These are phyloP conservation scores for Peronosclerospora sorghi DNA, from an alignment of 352 stramenopile species.

Conservation along the genomic window DNA sequence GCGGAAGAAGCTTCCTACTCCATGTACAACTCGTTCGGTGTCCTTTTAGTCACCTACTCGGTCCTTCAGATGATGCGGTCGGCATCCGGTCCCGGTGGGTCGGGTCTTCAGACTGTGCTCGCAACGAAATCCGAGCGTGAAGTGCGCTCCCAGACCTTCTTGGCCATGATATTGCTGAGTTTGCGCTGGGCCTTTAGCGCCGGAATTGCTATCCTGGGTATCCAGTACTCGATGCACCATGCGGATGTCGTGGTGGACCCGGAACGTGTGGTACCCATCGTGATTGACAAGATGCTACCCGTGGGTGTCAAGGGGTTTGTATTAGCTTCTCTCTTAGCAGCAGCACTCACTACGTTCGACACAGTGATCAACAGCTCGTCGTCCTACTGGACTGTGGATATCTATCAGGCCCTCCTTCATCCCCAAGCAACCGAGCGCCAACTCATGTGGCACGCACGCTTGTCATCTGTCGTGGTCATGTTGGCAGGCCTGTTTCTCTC, in stretches of 20 bases:
- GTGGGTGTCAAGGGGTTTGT: conserved; percentile 56
- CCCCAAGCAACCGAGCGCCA: conserved; percentile 40
- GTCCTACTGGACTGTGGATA: conserved; percentile 74
- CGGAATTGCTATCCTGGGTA: conserved; percentile 56
- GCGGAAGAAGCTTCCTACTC: conserved; percentile 41
- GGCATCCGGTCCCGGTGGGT: conserved; percentile 53
- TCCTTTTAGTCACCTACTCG: conserved; percentile 48
- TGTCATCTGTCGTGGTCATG: conserved; percentile 53
- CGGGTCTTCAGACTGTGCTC: conserved; percentile 55
- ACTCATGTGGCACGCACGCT: conserved; percentile 51
- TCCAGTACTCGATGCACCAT: conserved; percentile 49
- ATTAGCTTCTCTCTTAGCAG: conserved; percentile 52
- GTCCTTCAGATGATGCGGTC: conserved; percentile 60
- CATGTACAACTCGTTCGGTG: conserved; percentile 65
- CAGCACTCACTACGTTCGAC: conserved; percentile 71
- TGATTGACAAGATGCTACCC: conserved; percentile 67
- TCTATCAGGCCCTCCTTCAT: conserved; percentile 66
- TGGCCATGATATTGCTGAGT: conserved; percentile 61
- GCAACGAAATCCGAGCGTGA: conserved; percentile 74
- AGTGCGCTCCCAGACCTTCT: conserved; percentile 63
- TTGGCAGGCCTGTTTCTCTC: conserved; percentile 44
- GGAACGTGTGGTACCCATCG: conserved; percentile 59
- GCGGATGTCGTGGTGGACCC: conserved; percentile 40
- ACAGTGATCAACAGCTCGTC: conserved; percentile 71
- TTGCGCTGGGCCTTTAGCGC: conserved; percentile 70